phyloP scores from a whole-genome alignment of 768 basidiomycete species.

The Dioszegia crocea region DNA sequence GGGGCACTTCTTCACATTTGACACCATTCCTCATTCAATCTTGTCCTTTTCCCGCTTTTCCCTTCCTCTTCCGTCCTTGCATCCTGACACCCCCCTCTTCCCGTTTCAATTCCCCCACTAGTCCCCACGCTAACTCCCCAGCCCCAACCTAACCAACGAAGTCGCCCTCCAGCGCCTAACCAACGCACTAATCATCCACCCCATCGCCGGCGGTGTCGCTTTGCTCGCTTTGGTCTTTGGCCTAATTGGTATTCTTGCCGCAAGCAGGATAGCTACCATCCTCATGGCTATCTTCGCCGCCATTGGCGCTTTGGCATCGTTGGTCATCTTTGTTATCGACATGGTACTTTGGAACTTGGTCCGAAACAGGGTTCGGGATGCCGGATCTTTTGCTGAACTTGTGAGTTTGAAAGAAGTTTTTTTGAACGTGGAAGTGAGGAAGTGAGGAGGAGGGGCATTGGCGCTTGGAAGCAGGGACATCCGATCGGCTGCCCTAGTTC shows the following conservation, averaged over 20 bases:
- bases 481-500: no score
- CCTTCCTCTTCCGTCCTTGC: no score
- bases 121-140: conserved; percentile 7
- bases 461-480: no score
- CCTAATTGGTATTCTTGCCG: conserved; percentile 59
- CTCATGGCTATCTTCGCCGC: conserved; percentile 68
- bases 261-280: conserved; percentile 68
- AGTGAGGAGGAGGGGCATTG: not conserved
- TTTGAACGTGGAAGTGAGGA: not conserved
- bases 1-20: no score
- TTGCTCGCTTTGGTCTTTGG: conserved; percentile 39
- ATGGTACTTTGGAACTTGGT: conserved; percentile 74
- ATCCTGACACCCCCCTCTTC: no score
- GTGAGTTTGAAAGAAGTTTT: conserved; percentile 32
- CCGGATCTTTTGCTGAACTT: conserved; percentile 37
- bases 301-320: conserved; percentile 63
- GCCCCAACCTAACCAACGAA: conserved; percentile 55
- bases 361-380: conserved; percentile 58
- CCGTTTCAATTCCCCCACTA: no score
- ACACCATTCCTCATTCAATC: no score
- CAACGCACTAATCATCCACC: conserved; percentile 69
- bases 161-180: conserved; percentile 66
- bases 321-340: conserved; percentile 71
- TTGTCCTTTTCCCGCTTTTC: no score
- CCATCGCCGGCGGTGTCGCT: conserved; percentile 58